Evolutionary conservation across 441 rosid genomes (phyloP).

Genomic region (Gossypium davidsonii): DNA sequence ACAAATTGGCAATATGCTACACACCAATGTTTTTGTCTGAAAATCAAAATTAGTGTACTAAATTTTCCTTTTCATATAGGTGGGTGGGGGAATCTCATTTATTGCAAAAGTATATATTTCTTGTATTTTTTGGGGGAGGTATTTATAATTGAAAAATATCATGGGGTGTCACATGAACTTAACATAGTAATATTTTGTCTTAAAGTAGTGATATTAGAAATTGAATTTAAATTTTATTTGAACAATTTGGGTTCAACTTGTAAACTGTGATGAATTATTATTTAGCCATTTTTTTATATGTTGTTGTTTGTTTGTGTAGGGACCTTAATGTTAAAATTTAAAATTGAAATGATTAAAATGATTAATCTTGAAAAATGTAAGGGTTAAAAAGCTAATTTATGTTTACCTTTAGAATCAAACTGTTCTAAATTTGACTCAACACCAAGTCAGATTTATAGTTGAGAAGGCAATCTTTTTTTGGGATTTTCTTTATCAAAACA

Average conservation of each 20-base stretch:
- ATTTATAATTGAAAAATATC: neutral
- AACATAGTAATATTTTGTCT: neutral
- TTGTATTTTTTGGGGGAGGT: neutral
- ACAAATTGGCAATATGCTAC: neutral
- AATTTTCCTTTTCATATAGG: neutral
- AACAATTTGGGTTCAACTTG: neutral
- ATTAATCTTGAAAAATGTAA: neutral
- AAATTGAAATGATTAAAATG: neutral
- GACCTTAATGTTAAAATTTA: neutral
- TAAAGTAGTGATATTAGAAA: neutral
- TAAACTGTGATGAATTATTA: neutral
- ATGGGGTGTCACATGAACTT: neutral
- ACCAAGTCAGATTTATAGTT: neutral
- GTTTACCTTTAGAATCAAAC: neutral
- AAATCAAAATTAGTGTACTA: neutral
- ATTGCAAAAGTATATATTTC: neutral
- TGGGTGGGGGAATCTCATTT: neutral
- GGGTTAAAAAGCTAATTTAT: neutral
- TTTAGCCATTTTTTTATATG: neutral
- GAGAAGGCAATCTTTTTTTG: neutral
- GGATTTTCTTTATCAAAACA: neutral
- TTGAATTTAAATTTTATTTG: neutral
- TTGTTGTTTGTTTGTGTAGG: neutral
- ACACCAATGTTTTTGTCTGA: neutral
- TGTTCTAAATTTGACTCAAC: conserved; percentile 1